These are phyloP conservation scores for Solanum gandarillasii DNA, from an alignment of 257 asterid species.

Conservation along the genomic window DNA sequence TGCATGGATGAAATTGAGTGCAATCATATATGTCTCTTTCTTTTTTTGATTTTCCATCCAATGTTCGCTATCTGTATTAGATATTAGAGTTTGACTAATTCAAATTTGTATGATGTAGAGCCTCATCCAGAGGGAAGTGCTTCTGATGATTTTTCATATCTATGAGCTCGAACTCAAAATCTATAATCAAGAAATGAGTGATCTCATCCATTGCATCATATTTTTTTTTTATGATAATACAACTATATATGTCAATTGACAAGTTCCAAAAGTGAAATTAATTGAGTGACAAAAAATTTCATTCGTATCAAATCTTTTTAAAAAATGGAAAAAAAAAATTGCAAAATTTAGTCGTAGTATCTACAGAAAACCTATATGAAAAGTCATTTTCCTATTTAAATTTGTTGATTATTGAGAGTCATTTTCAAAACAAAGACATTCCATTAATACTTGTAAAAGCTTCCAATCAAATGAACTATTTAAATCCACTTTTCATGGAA, in stretches of 20 bases:
- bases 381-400: background rate
- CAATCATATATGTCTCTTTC: background rate
- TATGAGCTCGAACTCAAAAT: background rate
- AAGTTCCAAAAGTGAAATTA: background rate
- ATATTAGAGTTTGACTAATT: no score
- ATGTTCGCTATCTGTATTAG: no score
- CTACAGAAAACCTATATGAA: background rate
- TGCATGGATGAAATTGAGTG: background rate
- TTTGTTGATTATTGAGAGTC: background rate
- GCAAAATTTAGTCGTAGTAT: background rate
- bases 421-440: background rate
- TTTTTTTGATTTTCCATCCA: no score
- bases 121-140: background rate
- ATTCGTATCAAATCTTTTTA: background rate
- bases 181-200: no score
- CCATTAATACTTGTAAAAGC: background rate
- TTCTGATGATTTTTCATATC: no score
- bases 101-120: accelerated
- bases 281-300: background rate
- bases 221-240: background rate
- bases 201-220: no score
- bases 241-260: background rate
- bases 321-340: background rate
- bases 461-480: background rate
- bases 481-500: background rate